phyloP scores from a whole-genome alignment of 805 yeast genomes.

The Schizosaccharomyces lindneri region DNA sequence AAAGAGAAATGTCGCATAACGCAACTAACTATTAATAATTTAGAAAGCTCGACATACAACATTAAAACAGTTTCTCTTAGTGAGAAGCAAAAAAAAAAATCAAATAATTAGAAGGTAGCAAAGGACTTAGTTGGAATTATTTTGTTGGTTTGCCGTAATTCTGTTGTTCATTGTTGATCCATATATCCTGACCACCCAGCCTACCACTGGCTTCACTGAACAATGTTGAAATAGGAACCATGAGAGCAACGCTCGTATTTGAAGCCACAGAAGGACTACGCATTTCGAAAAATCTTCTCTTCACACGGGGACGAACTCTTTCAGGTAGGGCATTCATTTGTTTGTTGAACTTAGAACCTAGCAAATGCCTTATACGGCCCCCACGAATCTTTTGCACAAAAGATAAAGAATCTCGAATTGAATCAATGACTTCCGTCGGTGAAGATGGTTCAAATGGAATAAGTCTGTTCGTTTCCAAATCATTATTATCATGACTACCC shows the following conservation, averaged over 20 bases:
- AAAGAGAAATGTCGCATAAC: too few relatives aligned
- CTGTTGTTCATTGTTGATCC: background rate
- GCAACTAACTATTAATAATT: too few relatives aligned
- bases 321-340: background rate
- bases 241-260: background rate
- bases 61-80: too few relatives aligned
- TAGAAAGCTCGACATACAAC: too few relatives aligned
- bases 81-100: too few relatives aligned
- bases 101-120: too few relatives aligned
- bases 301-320: background rate
- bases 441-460: background rate
- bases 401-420: background rate
- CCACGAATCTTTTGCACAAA: background rate
- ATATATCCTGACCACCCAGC: background rate
- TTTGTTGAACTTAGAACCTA: background rate
- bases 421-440: background rate
- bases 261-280: background rate
- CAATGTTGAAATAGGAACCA: constrained; percentile 1
- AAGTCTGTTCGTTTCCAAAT: background rate
- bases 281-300: background rate
- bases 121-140: too few relatives aligned
- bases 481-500: background rate
- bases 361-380: background rate
- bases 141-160: background rate
- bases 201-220: constrained; percentile 1